Evolutionary conservation across 257 asterid genomes (phyloP).

Genomic region (Plantago major): DNA sequence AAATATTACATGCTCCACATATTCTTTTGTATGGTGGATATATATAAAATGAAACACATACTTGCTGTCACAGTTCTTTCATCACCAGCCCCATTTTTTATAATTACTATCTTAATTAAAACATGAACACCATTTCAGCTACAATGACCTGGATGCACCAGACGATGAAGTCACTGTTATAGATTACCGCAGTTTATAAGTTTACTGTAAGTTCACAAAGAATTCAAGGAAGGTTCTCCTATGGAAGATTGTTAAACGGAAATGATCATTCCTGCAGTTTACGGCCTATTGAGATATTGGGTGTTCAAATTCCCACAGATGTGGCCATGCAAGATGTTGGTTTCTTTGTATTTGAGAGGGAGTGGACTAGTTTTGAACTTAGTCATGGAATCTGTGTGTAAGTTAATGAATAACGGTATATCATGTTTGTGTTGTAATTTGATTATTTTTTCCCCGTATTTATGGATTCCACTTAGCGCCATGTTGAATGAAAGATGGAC

Average conservation of each 20-base stretch:
- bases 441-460: neutral
- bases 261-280: neutral
- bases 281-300: neutral
- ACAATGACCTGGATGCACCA: constrained; percentile 97
- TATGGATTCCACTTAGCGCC: too few species aligned
- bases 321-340: neutral
- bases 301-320: too few species aligned
- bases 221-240: neutral
- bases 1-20: too few species aligned
- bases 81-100: neutral
- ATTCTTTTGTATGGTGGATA: too few species aligned
- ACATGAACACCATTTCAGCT: constrained; percentile 48
- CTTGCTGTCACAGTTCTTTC: neutral
- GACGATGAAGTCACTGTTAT: constrained; percentile 97
- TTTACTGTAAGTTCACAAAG: constrained; percentile 5
- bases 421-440: neutral
- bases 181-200: constrained; percentile 92
- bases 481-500: too few species aligned
- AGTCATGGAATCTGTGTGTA: neutral
- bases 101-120: constrained; percentile 4
- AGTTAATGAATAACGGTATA: neutral
- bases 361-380: neutral
- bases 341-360: neutral
- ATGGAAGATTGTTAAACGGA: neutral
- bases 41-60: too few species aligned